Base-by-base conservation (phyloP, 2,329 filamentous ascomycete species). In the Aspergillus sp. region DNA sequence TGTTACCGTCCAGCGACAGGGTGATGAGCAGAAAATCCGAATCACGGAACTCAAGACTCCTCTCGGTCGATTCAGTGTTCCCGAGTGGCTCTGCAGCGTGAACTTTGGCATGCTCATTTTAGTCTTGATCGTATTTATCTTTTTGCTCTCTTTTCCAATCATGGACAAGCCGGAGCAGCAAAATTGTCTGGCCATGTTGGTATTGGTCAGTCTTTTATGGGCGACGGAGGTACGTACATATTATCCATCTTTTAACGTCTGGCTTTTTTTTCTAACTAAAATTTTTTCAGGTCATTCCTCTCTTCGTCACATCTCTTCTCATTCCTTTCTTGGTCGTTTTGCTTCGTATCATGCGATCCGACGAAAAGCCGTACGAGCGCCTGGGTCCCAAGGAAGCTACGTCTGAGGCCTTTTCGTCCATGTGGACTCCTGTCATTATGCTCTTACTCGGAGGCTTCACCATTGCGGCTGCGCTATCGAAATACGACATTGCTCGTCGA, bases 351-450 rank as follows among this genome's bases (percentile, higher is more conserved):
- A 88, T 95, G 48, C 83, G 89, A 29, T 81, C 84, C 29, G 88
- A 94, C 42, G 79, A 82, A 5, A 77, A 79, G 54, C 83, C 85
- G 1, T 76, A 88, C 48, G 69, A 73, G 36, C 81, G 91, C 19
- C 76, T 98, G 6, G 77, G 79, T n/a, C 81, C 90, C 3, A 90
- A 90, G 63, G 78, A 82, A 35, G 90, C 93, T 0, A 88, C 91
- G 0, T 75, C 79, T 27, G 91, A 86, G 58, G 86, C 96, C 45
- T 97, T 98, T 58, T 78, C 89, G 5, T 85, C 93, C 27, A 98
- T 98, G 93, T 98, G 93, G 93, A 96, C 91, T 4, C 91, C 93
- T 0, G 93, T 98, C 43, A 98, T 98, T 55, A 97, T 98, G 93
- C 81, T 98, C 11, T 76, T 98, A 19, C 82, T 98, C 0, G 93